Evolutionary conservation across 225 moss, liverwort and hornwort genomes (phyloP).

Genomic region (Thuidium tamariscinum): DNA sequence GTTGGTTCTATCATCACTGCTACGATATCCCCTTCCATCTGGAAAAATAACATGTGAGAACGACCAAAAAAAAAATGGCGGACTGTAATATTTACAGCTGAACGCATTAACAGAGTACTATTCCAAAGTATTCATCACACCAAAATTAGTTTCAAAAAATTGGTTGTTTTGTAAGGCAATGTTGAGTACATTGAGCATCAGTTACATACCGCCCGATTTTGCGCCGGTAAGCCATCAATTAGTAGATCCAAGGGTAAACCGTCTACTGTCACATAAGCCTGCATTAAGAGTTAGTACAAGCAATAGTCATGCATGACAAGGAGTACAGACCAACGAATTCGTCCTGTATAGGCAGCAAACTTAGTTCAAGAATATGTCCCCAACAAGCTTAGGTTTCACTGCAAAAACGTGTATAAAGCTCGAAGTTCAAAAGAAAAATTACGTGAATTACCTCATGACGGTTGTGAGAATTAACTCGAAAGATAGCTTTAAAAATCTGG

Average conservation of each 20-base stretch:
- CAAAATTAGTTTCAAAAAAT: not conserved
- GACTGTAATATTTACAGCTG: not conserved
- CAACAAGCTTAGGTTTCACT: not conserved
- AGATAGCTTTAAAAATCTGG: slow-evolving; percentile 50
- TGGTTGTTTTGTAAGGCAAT: no score
- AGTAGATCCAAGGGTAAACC: slow-evolving; percentile 71
- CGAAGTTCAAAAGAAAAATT: not conserved
- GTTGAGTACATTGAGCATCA: not conserved
- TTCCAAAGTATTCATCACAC: not conserved
- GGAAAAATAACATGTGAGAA: not conserved
- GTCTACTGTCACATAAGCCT: slow-evolving; percentile 93
- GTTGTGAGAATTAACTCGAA: slow-evolving; percentile 82
- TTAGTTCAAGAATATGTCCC: not conserved
- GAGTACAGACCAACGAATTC: not conserved
- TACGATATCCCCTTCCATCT: slow-evolving; percentile 96
- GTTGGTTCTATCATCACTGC: slow-evolving; percentile 65
- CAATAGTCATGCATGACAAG: not conserved
- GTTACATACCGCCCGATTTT: slow-evolving; percentile 76
- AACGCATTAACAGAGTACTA: not conserved
- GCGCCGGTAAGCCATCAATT: slow-evolving; percentile 67
- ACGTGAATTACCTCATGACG: slow-evolving; percentile 61
- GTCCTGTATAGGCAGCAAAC: not conserved
- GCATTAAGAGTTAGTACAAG: not conserved
- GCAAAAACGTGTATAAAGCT: not conserved
- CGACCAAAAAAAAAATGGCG: not conserved